phyloP scores from a whole-genome alignment of 2,329 filamentous ascomycete species.

The Fusarium nurragi region DNA sequence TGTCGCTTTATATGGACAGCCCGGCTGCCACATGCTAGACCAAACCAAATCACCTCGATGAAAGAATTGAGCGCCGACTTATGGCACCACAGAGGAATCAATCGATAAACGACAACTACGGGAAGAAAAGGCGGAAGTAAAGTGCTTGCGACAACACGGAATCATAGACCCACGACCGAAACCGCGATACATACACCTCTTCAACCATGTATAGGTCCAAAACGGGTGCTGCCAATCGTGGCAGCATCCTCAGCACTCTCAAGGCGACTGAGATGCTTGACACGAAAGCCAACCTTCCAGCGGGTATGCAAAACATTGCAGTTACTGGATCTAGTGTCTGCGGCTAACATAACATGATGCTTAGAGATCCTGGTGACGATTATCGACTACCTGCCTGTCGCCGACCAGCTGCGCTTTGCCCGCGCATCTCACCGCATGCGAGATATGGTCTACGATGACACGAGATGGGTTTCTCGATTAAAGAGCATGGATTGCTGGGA shows the following conservation, averaged over 20 bases:
- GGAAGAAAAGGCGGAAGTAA: background rate
- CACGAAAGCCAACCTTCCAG: conserved; percentile 80
- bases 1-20: conserved; percentile 20
- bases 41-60: conserved; percentile 13
- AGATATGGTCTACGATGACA: conserved; percentile 99
- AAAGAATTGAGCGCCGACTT: conserved; percentile 25
- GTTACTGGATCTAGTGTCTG: background rate
- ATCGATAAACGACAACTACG: conserved; percentile 16
- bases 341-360: conserved; percentile 22
- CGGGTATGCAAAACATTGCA: conserved; percentile 63
- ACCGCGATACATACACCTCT: conserved; percentile 8
- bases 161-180: background rate
- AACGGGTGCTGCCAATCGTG: conserved; percentile 52
- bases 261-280: conserved; percentile 84
- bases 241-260: conserved; percentile 77
- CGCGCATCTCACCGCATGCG: conserved; percentile 85
- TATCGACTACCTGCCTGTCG: conserved; percentile 86
- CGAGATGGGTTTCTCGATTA: conserved; percentile 88
- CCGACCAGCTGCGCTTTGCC: conserved; percentile 87
- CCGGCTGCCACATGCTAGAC: conserved; percentile 36
- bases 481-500: conserved; percentile 93
- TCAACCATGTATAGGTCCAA: conserved; percentile 56
- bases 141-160: background rate
- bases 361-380: conserved; percentile 87
- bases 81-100: conserved; percentile 25